Evolutionary conservation across 2,329 filamentous ascomycete species (phyloP).

Genomic region (Cladosporium sp.): DNA sequence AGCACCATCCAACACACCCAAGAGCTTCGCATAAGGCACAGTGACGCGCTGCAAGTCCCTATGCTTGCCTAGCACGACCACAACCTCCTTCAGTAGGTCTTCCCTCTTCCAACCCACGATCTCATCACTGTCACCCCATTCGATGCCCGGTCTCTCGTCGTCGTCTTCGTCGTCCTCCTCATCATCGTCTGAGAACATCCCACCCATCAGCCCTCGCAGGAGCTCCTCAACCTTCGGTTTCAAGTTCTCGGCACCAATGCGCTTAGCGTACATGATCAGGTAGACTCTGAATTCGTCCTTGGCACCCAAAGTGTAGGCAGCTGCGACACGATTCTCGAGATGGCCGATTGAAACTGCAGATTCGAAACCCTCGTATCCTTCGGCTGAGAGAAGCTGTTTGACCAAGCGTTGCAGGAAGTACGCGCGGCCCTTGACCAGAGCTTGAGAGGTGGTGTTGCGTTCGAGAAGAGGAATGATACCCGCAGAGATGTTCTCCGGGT

Average conservation of each 20-base stretch:
- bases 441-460: slow-evolving; percentile 89
- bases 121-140: slow-evolving; percentile 59
- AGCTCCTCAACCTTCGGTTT: slow-evolving; percentile 90
- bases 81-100: slow-evolving; percentile 82
- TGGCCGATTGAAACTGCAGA: slow-evolving; percentile 88
- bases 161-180: slow-evolving; percentile 46
- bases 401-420: slow-evolving; percentile 88
- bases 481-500: slow-evolving; percentile 65
- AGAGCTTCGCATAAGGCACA: slow-evolving; percentile 86
- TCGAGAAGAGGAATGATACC: slow-evolving; percentile 92
- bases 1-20: slow-evolving; percentile 52
- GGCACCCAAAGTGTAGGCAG: slow-evolving; percentile 75
- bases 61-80: slow-evolving; percentile 96
- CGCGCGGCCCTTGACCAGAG: slow-evolving; percentile 82
- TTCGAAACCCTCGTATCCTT: slow-evolving; percentile 90
- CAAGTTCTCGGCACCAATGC: slow-evolving; percentile 83
- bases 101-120: slow-evolving; percentile 88
- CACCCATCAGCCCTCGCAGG: slow-evolving; percentile 73
- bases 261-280: slow-evolving; percentile 96
- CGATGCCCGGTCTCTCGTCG: slow-evolving; percentile 52
- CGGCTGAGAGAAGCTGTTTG: slow-evolving; percentile 79
- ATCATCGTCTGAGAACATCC: slow-evolving; percentile 58
- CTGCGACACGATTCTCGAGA: slow-evolving; percentile 89
- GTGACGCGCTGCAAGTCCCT: slow-evolving; percentile 89
- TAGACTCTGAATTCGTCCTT: slow-evolving; percentile 92